Evolutionary conservation across 768 basidiomycete species (phyloP).

Genomic region (Lactarius psammicola): DNA sequence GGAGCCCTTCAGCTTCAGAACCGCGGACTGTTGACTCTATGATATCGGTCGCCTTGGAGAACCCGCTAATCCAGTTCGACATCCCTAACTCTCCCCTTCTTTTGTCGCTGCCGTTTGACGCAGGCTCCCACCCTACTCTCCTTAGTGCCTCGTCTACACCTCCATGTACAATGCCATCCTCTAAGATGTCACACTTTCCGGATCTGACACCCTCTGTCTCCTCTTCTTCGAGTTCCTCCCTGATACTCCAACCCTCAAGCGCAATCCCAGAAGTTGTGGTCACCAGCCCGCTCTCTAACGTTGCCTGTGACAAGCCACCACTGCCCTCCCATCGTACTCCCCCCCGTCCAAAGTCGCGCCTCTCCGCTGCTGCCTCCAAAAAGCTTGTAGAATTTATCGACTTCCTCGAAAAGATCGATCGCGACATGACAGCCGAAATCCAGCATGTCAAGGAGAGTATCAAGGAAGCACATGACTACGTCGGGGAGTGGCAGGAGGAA

Average conservation of each 20-base stretch:
- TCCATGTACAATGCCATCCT: neutral
- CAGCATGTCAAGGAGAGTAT: slow-evolving; percentile 28
- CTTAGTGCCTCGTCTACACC: neutral
- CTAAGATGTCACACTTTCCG: neutral
- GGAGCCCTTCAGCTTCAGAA: slow-evolving; percentile 6
- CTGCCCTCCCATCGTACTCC: neutral
- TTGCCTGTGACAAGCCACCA: neutral
- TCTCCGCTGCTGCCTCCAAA: slow-evolving; percentile 17
- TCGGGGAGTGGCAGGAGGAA: slow-evolving; percentile 25
- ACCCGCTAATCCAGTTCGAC: slow-evolving; percentile 19
- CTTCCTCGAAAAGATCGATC: slow-evolving; percentile 26
- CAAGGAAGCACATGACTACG: slow-evolving; percentile 21
- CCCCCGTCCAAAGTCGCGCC: neutral
- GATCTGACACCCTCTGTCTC: neutral
- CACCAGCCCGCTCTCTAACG: slow-evolving; percentile 20
- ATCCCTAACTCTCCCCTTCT: slow-evolving; percentile 26
- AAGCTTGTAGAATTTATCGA: slow-evolving; percentile 23
- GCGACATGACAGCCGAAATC: slow-evolving; percentile 25
- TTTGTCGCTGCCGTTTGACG: slow-evolving; percentile 17
- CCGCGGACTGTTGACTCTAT: slow-evolving; percentile 10
- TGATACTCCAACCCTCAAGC: slow-evolving; percentile 12
- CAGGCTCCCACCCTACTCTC: slow-evolving; percentile 4
- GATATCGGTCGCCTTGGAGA: slow-evolving; percentile 10
- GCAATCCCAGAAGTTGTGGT: slow-evolving; percentile 26
- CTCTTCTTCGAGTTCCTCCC: slow-evolving; percentile 12